phyloP scores from a whole-genome alignment of 768 basidiomycete species.

The Hortiboletus campestris region DNA sequence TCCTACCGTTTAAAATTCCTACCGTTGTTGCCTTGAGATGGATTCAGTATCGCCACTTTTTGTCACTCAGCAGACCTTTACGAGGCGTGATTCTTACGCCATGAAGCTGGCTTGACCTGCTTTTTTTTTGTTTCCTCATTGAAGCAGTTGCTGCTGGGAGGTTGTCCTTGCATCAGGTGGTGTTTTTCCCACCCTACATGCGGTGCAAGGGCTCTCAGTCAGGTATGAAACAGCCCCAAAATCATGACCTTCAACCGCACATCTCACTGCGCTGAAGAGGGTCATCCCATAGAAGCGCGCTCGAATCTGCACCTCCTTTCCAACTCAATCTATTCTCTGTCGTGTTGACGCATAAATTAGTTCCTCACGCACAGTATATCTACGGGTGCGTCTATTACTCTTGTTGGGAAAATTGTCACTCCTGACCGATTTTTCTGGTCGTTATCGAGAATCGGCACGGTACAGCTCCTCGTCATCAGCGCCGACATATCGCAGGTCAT shows the following conservation, averaged over 20 bases:
- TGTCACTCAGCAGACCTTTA: neutral
- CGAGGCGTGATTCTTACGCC: neutral
- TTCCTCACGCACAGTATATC: neutral
- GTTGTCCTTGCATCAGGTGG: neutral
- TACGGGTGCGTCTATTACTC: slow-evolving; percentile 9
- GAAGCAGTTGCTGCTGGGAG: neutral
- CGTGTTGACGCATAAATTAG: neutral
- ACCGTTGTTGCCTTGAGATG: neutral
- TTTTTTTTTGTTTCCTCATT: neutral
- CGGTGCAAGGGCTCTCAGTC: neutral
- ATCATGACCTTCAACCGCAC: neutral
- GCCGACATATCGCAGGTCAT: neutral
- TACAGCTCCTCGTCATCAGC: neutral
- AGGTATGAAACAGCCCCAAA: neutral
- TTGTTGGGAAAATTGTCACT: neutral
- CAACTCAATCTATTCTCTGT: neutral
- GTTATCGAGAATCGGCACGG: neutral
- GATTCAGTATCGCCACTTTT: neutral
- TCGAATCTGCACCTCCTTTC: neutral
- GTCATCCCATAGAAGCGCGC: neutral
- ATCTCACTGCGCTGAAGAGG: neutral
- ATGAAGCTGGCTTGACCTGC: neutral
- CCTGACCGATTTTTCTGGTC: neutral
- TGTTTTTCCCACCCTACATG: slow-evolving; percentile 16
- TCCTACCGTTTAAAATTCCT: neutral